Evolutionary conservation across 2,329 filamentous ascomycete genomes (phyloP).

Genomic region (Aspergillus fumigatus): DNA sequence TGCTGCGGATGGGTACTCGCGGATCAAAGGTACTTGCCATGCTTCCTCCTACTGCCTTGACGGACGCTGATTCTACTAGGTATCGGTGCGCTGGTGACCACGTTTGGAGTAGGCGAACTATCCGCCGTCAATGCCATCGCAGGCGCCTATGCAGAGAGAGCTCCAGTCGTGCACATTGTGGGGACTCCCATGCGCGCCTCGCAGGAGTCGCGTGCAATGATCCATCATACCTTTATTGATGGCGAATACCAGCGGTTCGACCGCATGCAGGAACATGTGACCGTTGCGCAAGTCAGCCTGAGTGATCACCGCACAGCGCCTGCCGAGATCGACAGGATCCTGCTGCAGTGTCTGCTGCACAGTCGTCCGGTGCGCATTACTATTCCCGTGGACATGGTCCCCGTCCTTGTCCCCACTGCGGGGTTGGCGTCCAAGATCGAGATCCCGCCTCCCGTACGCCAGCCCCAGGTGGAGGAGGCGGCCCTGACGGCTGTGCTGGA

Average conservation of each 20-base stretch:
- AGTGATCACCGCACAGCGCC: conserved; percentile 43
- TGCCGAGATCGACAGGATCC: conserved; percentile 47
- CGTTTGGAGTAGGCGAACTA: conserved; percentile 57
- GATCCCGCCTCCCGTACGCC: conserved; percentile 3
- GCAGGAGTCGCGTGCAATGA: conserved; percentile 41
- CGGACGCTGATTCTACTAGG: not conserved
- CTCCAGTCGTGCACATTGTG: conserved; percentile 62
- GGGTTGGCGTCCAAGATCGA: conserved; percentile 9
- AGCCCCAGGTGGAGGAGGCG: conserved; percentile 7
- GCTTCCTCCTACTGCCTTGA: not conserved
- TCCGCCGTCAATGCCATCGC: conserved; percentile 71
- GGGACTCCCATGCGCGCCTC: conserved; percentile 46
- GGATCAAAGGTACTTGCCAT: conserved; percentile 37
- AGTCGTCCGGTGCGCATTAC: conserved; percentile 54
- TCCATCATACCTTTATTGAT: conserved; percentile 67
- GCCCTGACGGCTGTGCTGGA: conserved; percentile 32
- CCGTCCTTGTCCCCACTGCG: conserved; percentile 8
- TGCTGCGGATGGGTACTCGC: conserved; percentile 30
- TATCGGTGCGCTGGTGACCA: conserved; percentile 25
- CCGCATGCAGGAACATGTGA: conserved; percentile 47
- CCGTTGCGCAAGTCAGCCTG: conserved; percentile 46
- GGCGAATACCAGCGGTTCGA: conserved; percentile 49
- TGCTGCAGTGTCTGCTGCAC: conserved; percentile 49
- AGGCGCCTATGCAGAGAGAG: conserved; percentile 67
- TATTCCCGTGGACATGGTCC: conserved; percentile 51